A percentile compares a stretch with the other conserved stretches of the same genome.
Evolutionary conservation across 2,329 filamentous ascomycete genomes (phyloP).

Genomic region (Fusarium clavum): DNA sequence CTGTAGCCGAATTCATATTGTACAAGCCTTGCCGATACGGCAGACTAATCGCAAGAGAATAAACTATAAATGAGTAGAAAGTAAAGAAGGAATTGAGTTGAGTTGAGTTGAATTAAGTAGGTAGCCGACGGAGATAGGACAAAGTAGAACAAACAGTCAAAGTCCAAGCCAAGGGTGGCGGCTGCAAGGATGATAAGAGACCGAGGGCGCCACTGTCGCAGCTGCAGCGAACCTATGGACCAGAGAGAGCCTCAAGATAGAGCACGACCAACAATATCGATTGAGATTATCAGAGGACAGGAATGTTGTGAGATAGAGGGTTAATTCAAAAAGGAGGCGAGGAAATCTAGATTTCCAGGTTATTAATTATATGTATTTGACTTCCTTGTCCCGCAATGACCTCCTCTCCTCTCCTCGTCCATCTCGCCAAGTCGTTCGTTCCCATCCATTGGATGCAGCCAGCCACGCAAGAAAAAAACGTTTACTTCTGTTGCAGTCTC

Average conservation of each 20-base stretch:
- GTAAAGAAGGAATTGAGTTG: constrained; percentile 7
- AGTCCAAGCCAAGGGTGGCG: constrained; percentile 8
- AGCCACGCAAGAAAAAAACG: neutral
- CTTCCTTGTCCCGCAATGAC: constrained; percentile 35
- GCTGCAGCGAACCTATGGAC: constrained; percentile 15
- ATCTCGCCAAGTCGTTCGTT: constrained; percentile 29
- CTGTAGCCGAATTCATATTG: constrained; percentile 57
- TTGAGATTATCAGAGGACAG: constrained; percentile 26
- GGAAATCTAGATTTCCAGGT: constrained; percentile 1
- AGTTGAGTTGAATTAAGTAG: constrained; percentile 9
- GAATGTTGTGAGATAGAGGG: constrained; percentile 37
- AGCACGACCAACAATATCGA: constrained; percentile 30
- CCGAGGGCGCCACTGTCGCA: constrained; percentile 34
- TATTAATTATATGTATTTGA: constrained; percentile 17
- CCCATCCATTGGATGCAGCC: constrained; percentile 10
- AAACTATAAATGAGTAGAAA: neutral
- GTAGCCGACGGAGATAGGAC: constrained; percentile 11
- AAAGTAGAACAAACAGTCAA: neutral
- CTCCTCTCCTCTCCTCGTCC: constrained; percentile 17
- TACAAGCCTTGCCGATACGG: constrained; percentile 28
- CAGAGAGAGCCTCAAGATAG: constrained; percentile 28
- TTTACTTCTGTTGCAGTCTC: constrained; percentile 8
- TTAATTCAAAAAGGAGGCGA: constrained; percentile 18
- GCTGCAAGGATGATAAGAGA: constrained; percentile 34
- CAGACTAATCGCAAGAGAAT: constrained; percentile 21